Evolutionary conservation across 2,329 filamentous ascomycete species (phyloP).

Genomic region (Chalaropsis thielavioides): DNA sequence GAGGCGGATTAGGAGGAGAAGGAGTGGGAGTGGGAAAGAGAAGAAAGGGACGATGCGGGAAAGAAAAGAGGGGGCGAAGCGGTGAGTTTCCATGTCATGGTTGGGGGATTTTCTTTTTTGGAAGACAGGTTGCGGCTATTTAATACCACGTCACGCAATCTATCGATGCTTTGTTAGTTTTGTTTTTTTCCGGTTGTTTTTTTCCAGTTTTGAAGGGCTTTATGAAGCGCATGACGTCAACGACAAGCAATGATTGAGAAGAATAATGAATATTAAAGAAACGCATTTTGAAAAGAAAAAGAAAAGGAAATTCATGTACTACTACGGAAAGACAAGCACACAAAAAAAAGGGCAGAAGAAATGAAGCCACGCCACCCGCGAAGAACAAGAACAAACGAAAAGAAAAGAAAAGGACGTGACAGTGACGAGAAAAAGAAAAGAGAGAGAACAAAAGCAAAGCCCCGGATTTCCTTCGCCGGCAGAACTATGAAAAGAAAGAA

Average conservation of each 20-base stretch:
- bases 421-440: not conserved
- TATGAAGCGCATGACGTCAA: not conserved
- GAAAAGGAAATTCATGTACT: not conserved
- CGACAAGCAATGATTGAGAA: not conserved
- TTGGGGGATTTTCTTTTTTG: not conserved
- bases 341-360: not conserved
- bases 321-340: not conserved
- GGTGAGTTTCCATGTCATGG: no score
- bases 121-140: not conserved
- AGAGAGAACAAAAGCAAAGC: not conserved
- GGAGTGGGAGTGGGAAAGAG: not conserved
- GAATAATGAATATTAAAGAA: not conserved
- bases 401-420: not conserved
- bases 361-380: not conserved
- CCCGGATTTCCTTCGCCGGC: not conserved
- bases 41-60: not conserved
- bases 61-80: no score
- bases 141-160: not conserved
- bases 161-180: not conserved
- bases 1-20: not conserved
- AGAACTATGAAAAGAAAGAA: slow-evolving; percentile 5
- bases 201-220: not conserved
- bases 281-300: not conserved
- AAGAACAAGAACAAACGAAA: not conserved
- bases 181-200: not conserved